These are phyloP conservation scores for Amauroascus niger DNA, from an alignment of 2,329 filamentous ascomycete species.

Conservation along the genomic window DNA sequence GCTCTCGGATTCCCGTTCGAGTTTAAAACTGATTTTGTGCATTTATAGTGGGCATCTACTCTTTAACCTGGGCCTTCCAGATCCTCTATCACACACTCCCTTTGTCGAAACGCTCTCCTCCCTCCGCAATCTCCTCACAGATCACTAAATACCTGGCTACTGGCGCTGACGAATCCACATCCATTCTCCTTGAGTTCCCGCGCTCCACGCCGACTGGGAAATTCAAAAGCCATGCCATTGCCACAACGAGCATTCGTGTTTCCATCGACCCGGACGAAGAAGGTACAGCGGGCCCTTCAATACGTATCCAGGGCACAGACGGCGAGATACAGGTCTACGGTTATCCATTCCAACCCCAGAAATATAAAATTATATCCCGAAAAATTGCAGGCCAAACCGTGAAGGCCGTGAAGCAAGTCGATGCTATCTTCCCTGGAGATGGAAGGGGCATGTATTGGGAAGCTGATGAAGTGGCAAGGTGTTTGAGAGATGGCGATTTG, in stretches of 20 bases:
- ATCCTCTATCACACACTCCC: constrained; percentile 73
- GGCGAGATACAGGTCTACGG: constrained; percentile 75
- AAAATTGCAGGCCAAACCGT: constrained; percentile 38
- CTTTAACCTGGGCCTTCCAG: constrained; percentile 84
- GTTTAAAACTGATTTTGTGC: background rate
- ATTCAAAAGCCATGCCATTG: constrained; percentile 59
- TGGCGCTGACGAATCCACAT: constrained; percentile 69
- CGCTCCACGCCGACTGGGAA: constrained; percentile 39
- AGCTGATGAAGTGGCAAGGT: constrained; percentile 67
- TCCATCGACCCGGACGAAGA: constrained; percentile 53
- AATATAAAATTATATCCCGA: constrained; percentile 54
- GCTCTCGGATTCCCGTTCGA: background rate
- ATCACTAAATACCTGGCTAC: constrained; percentile 63
- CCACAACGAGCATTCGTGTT: constrained; percentile 55
- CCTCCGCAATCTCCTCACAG: constrained; percentile 54
- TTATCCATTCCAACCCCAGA: constrained; percentile 58
- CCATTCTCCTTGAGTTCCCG: constrained; percentile 67
- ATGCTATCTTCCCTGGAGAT: constrained; percentile 42
- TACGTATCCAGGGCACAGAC: constrained; percentile 68
- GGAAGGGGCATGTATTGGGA: constrained; percentile 88
- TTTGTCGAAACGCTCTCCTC: constrained; percentile 52
- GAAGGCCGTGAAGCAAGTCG: constrained; percentile 29
- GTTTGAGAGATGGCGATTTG: constrained; percentile 63
- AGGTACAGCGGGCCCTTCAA: constrained; percentile 52
- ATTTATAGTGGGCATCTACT: constrained; percentile 63